Evolutionary conservation across 192 early-diverging fungal genomes (phyloP).

Genomic region (Dispira simplex): DNA sequence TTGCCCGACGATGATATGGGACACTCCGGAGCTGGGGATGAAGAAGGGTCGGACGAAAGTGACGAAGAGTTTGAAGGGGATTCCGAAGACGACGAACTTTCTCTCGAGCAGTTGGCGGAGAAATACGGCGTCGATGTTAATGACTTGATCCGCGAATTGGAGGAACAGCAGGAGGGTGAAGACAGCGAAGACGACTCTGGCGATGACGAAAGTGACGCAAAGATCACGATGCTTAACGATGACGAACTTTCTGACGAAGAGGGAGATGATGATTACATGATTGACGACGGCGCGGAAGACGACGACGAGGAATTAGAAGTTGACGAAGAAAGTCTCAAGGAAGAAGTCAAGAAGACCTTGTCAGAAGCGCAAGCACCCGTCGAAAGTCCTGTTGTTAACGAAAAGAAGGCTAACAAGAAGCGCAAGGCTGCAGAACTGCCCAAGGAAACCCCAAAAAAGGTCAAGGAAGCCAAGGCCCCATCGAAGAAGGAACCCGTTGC

Average conservation of each 20-base stretch:
- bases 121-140: slow-evolving; percentile 1
- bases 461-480: slow-evolving; percentile 22
- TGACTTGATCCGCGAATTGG: not conserved
- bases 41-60: slow-evolving; percentile 16
- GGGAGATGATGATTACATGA: slow-evolving; percentile 22
- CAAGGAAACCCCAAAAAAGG: slow-evolving; percentile 14
- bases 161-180: slow-evolving; percentile 13
- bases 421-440: not conserved
- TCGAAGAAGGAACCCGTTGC: slow-evolving; percentile 26
- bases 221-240: not conserved
- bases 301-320: slow-evolving; percentile 17
- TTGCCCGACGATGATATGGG: slow-evolving; percentile 35
- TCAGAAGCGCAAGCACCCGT: slow-evolving; percentile 18
- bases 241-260: slow-evolving; percentile 19
- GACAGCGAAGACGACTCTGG: slow-evolving; percentile 22
- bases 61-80: slow-evolving; percentile 12
- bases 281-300: slow-evolving; percentile 24
- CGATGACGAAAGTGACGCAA: slow-evolving; percentile 8
- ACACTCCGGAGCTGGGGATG: slow-evolving; percentile 18
- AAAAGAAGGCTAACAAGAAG: slow-evolving; percentile 11
- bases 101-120: not conserved
- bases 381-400: slow-evolving; percentile 10
- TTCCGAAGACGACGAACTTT: not conserved
- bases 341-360: slow-evolving; percentile 17
- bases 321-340: slow-evolving; percentile 18